These are phyloP conservation scores for Chalciporus sp. DNA, from an alignment of 1,284 basidiomycete genomes.

Conservation along the genomic window DNA sequence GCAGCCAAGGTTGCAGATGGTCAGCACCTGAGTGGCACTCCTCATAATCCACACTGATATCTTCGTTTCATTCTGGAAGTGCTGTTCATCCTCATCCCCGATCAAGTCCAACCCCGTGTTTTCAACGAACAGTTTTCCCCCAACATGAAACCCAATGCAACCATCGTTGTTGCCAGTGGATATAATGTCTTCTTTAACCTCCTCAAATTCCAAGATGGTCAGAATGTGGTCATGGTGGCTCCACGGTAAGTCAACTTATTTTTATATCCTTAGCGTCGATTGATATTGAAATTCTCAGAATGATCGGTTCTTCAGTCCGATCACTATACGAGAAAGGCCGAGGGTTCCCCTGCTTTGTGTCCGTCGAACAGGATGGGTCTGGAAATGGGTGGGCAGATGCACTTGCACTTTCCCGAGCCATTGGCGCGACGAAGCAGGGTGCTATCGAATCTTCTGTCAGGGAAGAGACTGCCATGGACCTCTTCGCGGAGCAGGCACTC, in stretches of 20 bases:
- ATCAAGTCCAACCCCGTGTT: constrained; percentile 62
- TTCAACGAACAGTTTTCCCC: constrained; percentile 60
- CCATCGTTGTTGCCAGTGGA: constrained; percentile 63
- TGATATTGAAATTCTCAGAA: constrained; percentile 37
- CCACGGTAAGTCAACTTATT: constrained; percentile 39
- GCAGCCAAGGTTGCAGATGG: constrained; percentile 60
- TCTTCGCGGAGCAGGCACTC: constrained; percentile 66
- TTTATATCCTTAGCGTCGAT: neutral
- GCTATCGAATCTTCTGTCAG: constrained; percentile 63
- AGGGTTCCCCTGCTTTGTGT: constrained; percentile 68
- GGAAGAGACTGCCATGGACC: constrained; percentile 70
- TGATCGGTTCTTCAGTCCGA: constrained; percentile 68
- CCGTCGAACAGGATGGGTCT: constrained; percentile 63
- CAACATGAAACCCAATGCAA: constrained; percentile 48
- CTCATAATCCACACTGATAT: constrained; percentile 2
- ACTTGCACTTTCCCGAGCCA: constrained; percentile 56
- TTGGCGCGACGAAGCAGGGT: constrained; percentile 67
- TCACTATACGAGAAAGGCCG: constrained; percentile 60
- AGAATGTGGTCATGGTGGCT: constrained; percentile 68
- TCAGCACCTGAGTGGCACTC: constrained; percentile 20
- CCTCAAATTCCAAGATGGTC: constrained; percentile 53
- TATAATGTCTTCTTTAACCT: constrained; percentile 68
- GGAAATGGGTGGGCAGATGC: constrained; percentile 49
- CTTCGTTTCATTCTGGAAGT: constrained; percentile 37
- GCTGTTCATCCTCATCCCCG: constrained; percentile 62